phyloP scores from a whole-genome alignment of 257 asterid genomes.

The Ocimum tenuiflorum region DNA sequence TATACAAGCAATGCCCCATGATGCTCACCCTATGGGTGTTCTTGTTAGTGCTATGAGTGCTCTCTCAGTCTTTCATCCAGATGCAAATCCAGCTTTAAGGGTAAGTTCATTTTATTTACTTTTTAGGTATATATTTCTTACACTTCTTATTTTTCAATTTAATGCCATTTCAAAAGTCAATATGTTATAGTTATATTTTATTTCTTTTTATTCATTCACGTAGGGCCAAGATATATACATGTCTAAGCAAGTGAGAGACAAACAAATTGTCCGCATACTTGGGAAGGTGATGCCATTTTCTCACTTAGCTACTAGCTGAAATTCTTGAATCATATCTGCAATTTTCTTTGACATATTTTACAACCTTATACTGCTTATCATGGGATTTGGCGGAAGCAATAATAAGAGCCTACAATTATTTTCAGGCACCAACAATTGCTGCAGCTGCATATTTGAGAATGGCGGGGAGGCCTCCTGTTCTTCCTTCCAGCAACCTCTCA shows the following conservation, averaged over 20 bases:
- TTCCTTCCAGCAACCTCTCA: conserved; percentile 84
- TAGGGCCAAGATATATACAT: conserved; percentile 83
- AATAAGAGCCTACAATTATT: conserved; percentile 8
- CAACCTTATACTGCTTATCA: neutral
- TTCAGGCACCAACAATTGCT: conserved; percentile 97
- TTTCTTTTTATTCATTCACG: conserved; percentile 4
- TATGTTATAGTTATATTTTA: neutral
- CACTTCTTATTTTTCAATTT: neutral
- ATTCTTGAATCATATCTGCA: conserved; percentile 4
- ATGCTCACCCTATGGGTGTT: conserved; percentile 99
- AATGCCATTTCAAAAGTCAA: no score
- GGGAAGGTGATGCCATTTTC: conserved; percentile 56
- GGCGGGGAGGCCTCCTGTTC: conserved; percentile 99
- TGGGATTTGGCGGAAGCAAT: conserved; percentile 2
- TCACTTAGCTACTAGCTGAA: neutral
- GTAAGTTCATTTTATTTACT: conserved; percentile 37
- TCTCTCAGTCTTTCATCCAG: conserved; percentile 91
- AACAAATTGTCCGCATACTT: conserved; percentile 91
- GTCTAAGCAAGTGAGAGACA: conserved; percentile 88
- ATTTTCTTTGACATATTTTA: neutral
- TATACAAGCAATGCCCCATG: conserved; percentile 97
- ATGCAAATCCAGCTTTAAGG: conserved; percentile 96
- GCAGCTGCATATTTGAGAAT: conserved; percentile 98
- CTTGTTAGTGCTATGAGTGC: conserved; percentile 97
- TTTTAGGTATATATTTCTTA: neutral